Base-by-base conservation (phyloP, 1,284 basidiomycete species). In the Porodaedalea pini region DNA sequence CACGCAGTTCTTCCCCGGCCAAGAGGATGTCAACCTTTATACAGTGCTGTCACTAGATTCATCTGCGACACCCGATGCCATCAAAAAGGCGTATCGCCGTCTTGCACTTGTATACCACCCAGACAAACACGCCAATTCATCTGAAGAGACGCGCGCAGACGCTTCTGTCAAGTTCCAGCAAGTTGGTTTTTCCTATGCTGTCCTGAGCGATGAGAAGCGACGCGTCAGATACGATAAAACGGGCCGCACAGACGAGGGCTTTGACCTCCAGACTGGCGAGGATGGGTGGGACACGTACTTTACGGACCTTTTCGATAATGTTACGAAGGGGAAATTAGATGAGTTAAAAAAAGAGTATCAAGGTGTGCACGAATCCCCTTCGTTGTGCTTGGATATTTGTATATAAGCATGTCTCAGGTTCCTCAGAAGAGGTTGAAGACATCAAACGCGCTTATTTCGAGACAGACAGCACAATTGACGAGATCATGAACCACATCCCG, bases 211-310 rank as follows among this genome's bases (percentile, higher is more conserved):
- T 64, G 85, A 85, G 61, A 85, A 82, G 67, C 74, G 86, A 63
- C 80, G 86, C 65, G 78, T 82, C 66, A 76, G 84, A 66, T 96
- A 95, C 66, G 92, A 96, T 65, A 74, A 74, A 56, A 94, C 90
- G 0, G 94, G 94, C 11, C 81, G 80, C 62, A 95, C 94, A 3
- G 85, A 87, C 63, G 92, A 96, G 66, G 80, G 80, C 10, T 78
- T 86, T n/a, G 86, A 86, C 49, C 67, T 87, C 50, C 82, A 75
- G 15, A 80, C 80, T n/a, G 90, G 82, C 4, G 91, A 91, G 63
- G 88, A 84, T 59, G 92, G 92, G 3, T 98, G 94, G 94, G 91
- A 93, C 64, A 81, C 88, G 15, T 98, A 98, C 73, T 98, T 97
- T 67, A 86, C 88, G 67, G 86, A 88, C 57, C 73, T 97, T 64